A percentile compares a stretch with the other conserved stretches of the same genome.
Evolutionary conservation across 371 early-diverging fungal genomes (phyloP).

Genomic region (Lichtheimia ornata): DNA sequence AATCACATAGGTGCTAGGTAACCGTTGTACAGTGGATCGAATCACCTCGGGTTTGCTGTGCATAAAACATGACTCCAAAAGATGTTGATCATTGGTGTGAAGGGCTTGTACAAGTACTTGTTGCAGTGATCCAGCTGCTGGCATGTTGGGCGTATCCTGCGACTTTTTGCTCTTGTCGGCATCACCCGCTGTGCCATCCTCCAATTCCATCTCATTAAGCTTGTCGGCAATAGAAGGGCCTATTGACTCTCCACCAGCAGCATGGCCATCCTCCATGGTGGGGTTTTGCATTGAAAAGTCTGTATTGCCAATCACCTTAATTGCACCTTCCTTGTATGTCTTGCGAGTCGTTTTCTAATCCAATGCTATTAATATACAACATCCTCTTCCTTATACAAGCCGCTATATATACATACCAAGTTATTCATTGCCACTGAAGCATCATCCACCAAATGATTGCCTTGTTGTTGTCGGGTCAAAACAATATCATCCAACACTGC

Average conservation of each 20-base stretch:
- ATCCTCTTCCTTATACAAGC: neutral
- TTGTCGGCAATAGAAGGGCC: slow-evolving; percentile 8
- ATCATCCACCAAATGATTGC: slow-evolving; percentile 57
- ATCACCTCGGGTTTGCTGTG: slow-evolving; percentile 67
- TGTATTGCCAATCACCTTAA: slow-evolving; percentile 42
- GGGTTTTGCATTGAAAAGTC: slow-evolving; percentile 44
- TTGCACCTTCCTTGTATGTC: slow-evolving; percentile 48
- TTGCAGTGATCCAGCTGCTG: slow-evolving; percentile 66
- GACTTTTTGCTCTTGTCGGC: slow-evolving; percentile 22
- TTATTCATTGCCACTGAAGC: slow-evolving; percentile 54
- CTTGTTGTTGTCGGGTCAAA: slow-evolving; percentile 48
- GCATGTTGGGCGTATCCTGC: slow-evolving; percentile 23
- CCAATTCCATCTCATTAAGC: slow-evolving; percentile 28
- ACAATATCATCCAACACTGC: slow-evolving; percentile 11
- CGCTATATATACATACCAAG: slow-evolving; percentile 19
- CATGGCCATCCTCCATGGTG: slow-evolving; percentile 2
- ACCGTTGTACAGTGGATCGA: slow-evolving; percentile 64
- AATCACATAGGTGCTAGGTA: slow-evolving; percentile 74
- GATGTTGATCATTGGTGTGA: slow-evolving; percentile 66
- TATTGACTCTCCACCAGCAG: slow-evolving; percentile 8
- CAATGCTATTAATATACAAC: neutral
- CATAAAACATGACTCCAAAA: slow-evolving; percentile 69
- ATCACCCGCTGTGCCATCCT: slow-evolving; percentile 19
- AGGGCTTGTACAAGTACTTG: slow-evolving; percentile 78
- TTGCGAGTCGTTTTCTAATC: slow-evolving; percentile 48